Base-by-base conservation (phyloP, 257 asterid species). In the Solanum infundibuliforme region DNA sequence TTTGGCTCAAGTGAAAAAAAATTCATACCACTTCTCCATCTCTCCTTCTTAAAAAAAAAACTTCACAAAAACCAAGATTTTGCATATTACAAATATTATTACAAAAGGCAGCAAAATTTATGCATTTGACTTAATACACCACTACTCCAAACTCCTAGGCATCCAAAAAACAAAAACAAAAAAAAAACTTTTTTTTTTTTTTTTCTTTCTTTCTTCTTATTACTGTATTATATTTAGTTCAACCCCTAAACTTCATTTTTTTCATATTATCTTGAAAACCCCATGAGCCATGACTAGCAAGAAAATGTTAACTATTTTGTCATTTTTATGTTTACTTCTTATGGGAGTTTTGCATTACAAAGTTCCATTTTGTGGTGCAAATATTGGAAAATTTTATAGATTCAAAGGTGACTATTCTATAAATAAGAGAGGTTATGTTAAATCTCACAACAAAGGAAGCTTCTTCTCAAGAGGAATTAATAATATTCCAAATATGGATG, bases 281-380 rank as follows among this genome's bases (percentile, higher is more conserved):
- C 60, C 74, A 84, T 62, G 87, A 85, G 23, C 82, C 87, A 85
- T 85, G 87, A 85, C 81, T 88, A 65, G 86, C 77, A 88, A 89
- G 91, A 88, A 88, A 87, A 81, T 85, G 20, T 84, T 81, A 4
- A 95, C 93, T 69, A 94, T 92, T 74, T 81, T 89, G 84, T 90
- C 83, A 8, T 89, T 74, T 39, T 48, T 92, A 60, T 91, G 84
- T 81, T 88, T 92, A 16, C 23, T 85, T 71, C 87, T 94, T 13
- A 88, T 94, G 46, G 55, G 94, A 83, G 29, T 91, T 68, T 55
- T 90, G 38, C 89, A 91, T 87, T 48, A 90, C 89, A 93, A 90
- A 89, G 89, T 60, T 86, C 89, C 91, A 84, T 87, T 90, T 55
- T 87, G 82, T 29, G 76, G 88, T 87, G 95, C 95, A 85, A 91